Evolutionary conservation across 305 asterid species (phyloP).

Genomic region (Withania somnifera): DNA sequence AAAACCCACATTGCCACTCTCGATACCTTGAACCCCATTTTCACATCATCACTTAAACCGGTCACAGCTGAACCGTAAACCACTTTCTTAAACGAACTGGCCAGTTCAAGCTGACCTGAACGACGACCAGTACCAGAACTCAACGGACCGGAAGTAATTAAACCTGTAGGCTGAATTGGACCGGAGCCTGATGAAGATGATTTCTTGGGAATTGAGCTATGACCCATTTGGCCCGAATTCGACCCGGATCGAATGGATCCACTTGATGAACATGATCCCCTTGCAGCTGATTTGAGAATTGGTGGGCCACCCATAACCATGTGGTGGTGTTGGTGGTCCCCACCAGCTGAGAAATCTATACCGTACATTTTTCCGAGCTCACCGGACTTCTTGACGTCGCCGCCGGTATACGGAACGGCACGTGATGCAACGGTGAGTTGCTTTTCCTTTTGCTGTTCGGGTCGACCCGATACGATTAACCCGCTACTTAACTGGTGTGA

Average conservation of each 20-base stretch:
- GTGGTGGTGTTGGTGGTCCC: constrained; percentile 7
- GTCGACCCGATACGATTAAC: constrained; percentile 76
- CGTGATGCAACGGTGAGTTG: constrained; percentile 59
- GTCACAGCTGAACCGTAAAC: background rate
- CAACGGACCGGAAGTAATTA: constrained; percentile 5
- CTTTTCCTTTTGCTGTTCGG: constrained; percentile 62
- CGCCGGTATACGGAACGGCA: constrained; percentile 90
- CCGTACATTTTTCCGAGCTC: constrained; percentile 96
- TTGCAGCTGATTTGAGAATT: background rate
- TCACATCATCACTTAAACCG: background rate
- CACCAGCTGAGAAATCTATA: constrained; percentile 19
- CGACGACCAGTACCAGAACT: background rate
- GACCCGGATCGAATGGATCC: constrained; percentile 14
- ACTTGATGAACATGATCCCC: constrained; percentile 11
- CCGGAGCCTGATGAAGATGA: constrained; percentile 2
- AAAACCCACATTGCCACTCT: constrained; percentile 77
- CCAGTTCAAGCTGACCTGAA: constrained; percentile 3
- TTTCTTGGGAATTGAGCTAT: constrained; percentile 9
- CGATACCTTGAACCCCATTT: constrained; percentile 60
- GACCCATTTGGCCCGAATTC: background rate
- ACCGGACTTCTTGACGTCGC: constrained; percentile 84
- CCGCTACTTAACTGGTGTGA: constrained; percentile 89
- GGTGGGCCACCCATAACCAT: constrained; percentile 5
- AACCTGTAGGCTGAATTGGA: constrained; percentile 10
- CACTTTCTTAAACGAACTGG: background rate